phyloP scores from a whole-genome alignment of 139 green algal genomes.

The Chlorella ohadii region DNA sequence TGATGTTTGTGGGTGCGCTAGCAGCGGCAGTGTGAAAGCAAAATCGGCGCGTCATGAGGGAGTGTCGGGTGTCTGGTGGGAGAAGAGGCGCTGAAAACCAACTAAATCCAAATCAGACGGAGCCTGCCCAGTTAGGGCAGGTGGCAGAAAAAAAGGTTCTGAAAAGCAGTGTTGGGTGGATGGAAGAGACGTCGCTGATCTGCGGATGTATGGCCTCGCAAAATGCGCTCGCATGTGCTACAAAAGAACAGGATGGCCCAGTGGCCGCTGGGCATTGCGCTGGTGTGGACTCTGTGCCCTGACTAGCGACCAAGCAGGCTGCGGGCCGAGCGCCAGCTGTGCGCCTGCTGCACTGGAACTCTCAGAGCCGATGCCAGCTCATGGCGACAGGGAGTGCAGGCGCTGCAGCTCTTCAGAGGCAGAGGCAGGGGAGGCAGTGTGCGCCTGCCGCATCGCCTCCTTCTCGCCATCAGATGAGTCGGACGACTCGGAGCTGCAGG shows the following conservation, averaged over 20 bases:
- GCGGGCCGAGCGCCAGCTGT: too few species aligned
- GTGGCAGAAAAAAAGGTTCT: not conserved
- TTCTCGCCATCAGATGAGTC: constrained; percentile 2
- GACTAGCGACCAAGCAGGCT: too few species aligned
- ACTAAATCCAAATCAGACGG: not conserved
- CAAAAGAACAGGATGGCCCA: too few species aligned
- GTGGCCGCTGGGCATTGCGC: too few species aligned
- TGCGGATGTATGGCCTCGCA: not conserved
- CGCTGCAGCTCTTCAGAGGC: not conserved
- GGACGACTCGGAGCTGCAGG: not conserved
- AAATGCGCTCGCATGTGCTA: too few species aligned
- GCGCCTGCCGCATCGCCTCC: constrained; percentile 19
- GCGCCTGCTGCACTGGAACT: too few species aligned
- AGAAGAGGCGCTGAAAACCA: not conserved
- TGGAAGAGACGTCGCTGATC: not conserved
- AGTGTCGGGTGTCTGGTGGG: not conserved
- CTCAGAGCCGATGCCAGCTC: too few species aligned
- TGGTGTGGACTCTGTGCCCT: too few species aligned
- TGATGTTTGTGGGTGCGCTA: too few species aligned
- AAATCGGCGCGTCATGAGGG: too few species aligned
- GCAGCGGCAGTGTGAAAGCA: too few species aligned
- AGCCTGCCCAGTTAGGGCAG: not conserved
- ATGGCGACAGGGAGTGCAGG: not conserved
- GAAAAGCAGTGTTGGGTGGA: not conserved
- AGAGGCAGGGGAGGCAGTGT: too few species aligned